Percentiles rank a stretch among this genome's conserved stretches.
Evolutionary conservation across 2,329 filamentous ascomycete genomes (phyloP).

Genomic region (Neurospora sp.): DNA sequence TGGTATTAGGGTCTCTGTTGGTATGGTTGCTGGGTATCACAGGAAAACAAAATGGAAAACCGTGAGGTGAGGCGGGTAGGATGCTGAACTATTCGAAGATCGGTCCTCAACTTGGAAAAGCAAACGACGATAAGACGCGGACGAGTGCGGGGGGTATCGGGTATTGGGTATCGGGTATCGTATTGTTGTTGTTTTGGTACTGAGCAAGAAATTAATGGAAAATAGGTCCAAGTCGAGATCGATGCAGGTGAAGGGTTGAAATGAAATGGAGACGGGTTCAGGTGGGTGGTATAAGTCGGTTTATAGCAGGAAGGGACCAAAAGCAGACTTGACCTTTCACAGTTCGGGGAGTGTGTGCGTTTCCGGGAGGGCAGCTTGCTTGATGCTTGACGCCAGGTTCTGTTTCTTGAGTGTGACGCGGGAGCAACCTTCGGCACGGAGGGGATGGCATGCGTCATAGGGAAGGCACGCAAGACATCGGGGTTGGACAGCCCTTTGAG

Average conservation of each 20-base stretch:
- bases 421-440: not conserved
- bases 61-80: not conserved
- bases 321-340: not conserved
- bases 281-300: not conserved
- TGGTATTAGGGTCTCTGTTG: not conserved
- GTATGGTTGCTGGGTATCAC: not conserved
- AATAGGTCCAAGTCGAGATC: not conserved
- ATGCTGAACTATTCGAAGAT: not conserved
- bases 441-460: constrained; percentile 15
- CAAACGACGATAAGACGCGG: not conserved
- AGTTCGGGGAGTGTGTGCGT: not conserved
- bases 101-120: not conserved
- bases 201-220: not conserved
- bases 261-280: not conserved
- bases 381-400: not conserved
- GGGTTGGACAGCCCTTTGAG: not conserved
- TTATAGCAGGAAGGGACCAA: not conserved
- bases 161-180: constrained; percentile 2
- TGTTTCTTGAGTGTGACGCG: constrained; percentile 11
- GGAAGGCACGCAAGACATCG: constrained; percentile 2
- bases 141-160: not conserved
- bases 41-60: not conserved
- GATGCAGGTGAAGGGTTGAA: not conserved
- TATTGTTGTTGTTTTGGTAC: not conserved
- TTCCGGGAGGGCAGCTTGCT: not conserved